Evolutionary conservation across 768 basidiomycete genomes (phyloP).

Genomic region (Collybia mongolica): DNA sequence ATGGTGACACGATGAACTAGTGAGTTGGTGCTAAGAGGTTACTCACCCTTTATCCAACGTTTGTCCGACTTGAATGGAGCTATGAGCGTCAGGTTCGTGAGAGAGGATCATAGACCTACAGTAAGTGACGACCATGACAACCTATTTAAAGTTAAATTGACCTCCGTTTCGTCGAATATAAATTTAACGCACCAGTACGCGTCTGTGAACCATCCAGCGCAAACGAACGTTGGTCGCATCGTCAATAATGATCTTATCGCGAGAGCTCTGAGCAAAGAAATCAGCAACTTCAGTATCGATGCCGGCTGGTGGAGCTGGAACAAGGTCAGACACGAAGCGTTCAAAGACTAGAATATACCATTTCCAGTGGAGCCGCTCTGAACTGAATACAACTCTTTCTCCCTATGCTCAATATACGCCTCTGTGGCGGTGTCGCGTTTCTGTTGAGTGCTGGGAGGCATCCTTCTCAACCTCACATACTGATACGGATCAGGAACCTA

Average conservation of each 20-base stretch:
- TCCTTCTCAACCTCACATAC: constrained; percentile 2
- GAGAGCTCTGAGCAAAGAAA: constrained; percentile 34
- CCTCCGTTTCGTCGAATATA: background rate
- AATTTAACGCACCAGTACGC: constrained; percentile 32
- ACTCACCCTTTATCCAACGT: constrained; percentile 45
- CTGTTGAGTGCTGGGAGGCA: constrained; percentile 7
- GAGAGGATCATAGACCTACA: constrained; percentile 22
- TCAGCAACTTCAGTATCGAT: constrained; percentile 46
- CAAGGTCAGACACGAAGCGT: background rate
- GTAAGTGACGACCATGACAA: constrained; percentile 46
- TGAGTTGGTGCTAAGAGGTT: background rate
- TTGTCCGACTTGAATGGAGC: constrained; percentile 32
- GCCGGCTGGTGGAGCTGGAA: constrained; percentile 20
- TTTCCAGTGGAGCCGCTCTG: constrained; percentile 24
- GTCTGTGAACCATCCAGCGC: constrained; percentile 45
- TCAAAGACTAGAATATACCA: constrained; percentile 1
- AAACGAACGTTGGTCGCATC: constrained; percentile 40
- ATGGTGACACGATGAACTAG: background rate
- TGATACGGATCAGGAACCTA: constrained; percentile 2
- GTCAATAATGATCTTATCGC: constrained; percentile 32
- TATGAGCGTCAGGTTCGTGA: background rate
- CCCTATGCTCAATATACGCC: constrained; percentile 15
- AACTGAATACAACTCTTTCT: constrained; percentile 33
- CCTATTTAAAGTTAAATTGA: constrained; percentile 13
- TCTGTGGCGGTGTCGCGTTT: constrained; percentile 1